Base-by-base conservation (phyloP, 208 protist genomes). In the Wallacemonas collosoma region DNA sequence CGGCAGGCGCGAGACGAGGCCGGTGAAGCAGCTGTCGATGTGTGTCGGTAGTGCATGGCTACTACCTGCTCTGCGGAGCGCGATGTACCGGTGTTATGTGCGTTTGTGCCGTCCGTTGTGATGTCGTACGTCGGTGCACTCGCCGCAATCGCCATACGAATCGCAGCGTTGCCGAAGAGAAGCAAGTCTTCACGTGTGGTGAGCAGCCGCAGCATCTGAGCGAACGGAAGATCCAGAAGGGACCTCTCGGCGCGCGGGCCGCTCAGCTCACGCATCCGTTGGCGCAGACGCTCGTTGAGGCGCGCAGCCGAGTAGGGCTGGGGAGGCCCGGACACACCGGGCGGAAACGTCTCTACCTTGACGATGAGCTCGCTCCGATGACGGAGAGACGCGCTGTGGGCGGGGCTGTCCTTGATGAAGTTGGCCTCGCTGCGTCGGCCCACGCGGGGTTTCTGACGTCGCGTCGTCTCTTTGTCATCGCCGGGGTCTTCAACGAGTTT, bases 361-460 rank as follows among this genome's bases (percentile, higher is more conserved):
- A 65, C 60, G 41, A 65, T 41, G n/a, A 65, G 40, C 2, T 65
- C 41, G 40, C 15, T 44, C 6, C 40, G 60, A 3, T 12, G 3
- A n/a, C 60, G 60, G 7, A 11, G 60, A 8, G 6, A 3, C 40
- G 44, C 60, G n/a, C 35, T 54, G 64, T 55, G 57, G 36, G 45
- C 47, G 36, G 64, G 51, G 35, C 36, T 58, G 74, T 83, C 73
- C 39, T 71, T 48, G 36, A 60, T 36, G 60, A 84, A 73, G 45
- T 54, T 26, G n/a, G 79, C 79, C 39, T 84, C 79, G 5, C 36
- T 12, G 38, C 89, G 76, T 35, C 81, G 76, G 11, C 79, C 74
- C 39, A 78, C 41, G 54, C 89, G 83, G 14, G 67, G 66, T 56
- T 89, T 90, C 54, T 80, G 79, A 3, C 79, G 79, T 26, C 72